Conservation (phyloP, 23 red algal genomes). For the Gracilaria caudata region DNA sequence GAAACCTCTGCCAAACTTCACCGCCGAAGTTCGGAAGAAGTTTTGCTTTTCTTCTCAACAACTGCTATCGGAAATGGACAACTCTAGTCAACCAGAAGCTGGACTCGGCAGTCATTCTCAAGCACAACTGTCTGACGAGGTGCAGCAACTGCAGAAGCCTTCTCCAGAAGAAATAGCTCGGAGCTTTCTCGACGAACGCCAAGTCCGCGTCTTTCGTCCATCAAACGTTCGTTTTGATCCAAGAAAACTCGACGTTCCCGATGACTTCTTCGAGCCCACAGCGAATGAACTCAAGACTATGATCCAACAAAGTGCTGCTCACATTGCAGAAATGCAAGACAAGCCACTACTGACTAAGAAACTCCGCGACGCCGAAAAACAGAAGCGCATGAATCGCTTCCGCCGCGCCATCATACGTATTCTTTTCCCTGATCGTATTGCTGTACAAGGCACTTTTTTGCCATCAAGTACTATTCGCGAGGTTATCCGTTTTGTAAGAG, state of each 20-base stretch:
- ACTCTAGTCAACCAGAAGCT: not conserved
- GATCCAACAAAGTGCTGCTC: constrained; percentile 9
- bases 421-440: constrained; percentile 64
- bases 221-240: constrained; percentile 39
- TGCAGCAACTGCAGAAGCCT: not conserved
- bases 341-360: constrained; percentile 49
- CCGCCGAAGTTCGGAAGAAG: not conserved
- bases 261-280: constrained; percentile 68
- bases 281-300: constrained; percentile 35
- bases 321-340: constrained; percentile 14
- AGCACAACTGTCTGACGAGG: not conserved
- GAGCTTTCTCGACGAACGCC: constrained; percentile 22
- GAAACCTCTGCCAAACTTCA: no score
- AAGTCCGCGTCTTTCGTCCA: constrained; percentile 53
- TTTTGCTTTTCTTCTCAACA: not conserved
- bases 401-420: constrained; percentile 53
- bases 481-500: constrained; percentile 54
- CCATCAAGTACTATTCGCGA: constrained; percentile 66
- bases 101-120: not conserved
- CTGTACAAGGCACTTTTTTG: constrained; percentile 63
- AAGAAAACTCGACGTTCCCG: constrained; percentile 47
- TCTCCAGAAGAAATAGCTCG: constrained; percentile 52
- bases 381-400: constrained; percentile 56
- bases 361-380: constrained; percentile 49
- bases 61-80: not conserved